Evolutionary conservation across 2,329 filamentous ascomycete genomes (phyloP), one percentile per base, ranked within the genome.

Genomic region (Trichoderma breve): DNA sequence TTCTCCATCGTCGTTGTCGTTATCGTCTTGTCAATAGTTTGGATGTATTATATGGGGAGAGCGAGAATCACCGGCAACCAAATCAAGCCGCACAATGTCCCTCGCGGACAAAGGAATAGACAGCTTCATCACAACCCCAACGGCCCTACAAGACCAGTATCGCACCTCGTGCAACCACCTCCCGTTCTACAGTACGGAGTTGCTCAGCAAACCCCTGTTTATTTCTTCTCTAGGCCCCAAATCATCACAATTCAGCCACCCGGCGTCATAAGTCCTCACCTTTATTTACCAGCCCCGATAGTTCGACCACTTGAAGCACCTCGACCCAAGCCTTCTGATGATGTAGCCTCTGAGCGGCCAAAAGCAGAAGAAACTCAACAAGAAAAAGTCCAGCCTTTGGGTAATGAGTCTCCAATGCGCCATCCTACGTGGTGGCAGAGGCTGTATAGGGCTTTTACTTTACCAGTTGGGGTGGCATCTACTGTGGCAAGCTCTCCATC

Each of bases 1-100:
- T 79, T 82, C 71, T 81, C 80, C 71, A 75, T 79, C 15, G 70
- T 81, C 8, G 71, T 82, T 7, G 74, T 78, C 2, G 73, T 74
- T 4, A 72, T 80, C 14, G 71, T 80, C 11, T 53, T 83, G 3
- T 72, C 76, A 0, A 51, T 82, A 14, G 65, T 78, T 5, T 79
- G 79, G 47, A 78, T 81, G 76, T 84, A 80, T 76, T 82, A 78
- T 55, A 69, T 80, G 4, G 81, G 80, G 2, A 76, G 70, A n/a
- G 73, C 74, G 11, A 66, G 70, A 11, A 72, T 71, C 18, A 43
- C 70, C 30, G 71, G 57, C 7, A 70, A 26, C 4, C 15, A 47
- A 7, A 32, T 24, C 5, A n/a, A 39, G 15, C 11, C 30, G 28
- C 15, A 36, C 32, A 47, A 61, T 6, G 70, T 74, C 28, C 72